Evolutionary conservation across 2,329 filamentous ascomycete genomes (phyloP).

Genomic region (Hypoxylon sp.): DNA sequence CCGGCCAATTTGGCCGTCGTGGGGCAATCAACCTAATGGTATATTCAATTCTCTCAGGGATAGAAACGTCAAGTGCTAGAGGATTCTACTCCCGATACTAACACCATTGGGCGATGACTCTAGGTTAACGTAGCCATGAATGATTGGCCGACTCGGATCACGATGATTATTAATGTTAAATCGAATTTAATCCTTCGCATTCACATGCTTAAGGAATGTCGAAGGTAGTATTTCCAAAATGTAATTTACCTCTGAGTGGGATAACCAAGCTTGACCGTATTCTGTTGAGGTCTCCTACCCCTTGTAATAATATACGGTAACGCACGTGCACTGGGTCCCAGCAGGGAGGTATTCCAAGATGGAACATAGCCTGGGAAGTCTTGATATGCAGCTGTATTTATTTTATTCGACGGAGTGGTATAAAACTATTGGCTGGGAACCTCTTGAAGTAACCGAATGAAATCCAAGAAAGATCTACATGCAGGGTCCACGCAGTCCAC

Average conservation of each 20-base stretch:
- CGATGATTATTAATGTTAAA: not conserved
- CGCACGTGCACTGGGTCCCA: not conserved
- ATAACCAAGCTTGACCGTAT: not conserved
- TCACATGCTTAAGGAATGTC: not conserved
- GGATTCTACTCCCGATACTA: not conserved
- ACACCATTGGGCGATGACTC: not conserved
- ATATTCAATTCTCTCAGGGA: not conserved
- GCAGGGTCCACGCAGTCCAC: constrained; percentile 14
- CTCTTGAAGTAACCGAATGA: constrained; percentile 8
- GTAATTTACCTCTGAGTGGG: not conserved
- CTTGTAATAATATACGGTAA: constrained; percentile 12
- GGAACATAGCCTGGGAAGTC: not conserved
- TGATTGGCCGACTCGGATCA: not conserved
- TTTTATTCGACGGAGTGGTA: not conserved
- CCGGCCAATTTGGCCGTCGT: constrained; percentile 11
- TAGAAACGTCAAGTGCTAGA: not conserved
- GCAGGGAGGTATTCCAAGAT: constrained; percentile 16
- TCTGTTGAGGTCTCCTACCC: not conserved
- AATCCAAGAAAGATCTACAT: constrained; percentile 22
- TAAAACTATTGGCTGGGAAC: constrained; percentile 17
- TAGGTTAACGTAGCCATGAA: not conserved
- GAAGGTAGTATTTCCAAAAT: not conserved
- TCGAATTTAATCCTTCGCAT: not conserved
- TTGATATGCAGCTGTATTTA: not conserved
- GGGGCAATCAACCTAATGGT: not conserved